Evolutionary conservation across 176 grass and related monocot genomes (phyloP).

Genomic region (Oropetium thomaeum): DNA sequence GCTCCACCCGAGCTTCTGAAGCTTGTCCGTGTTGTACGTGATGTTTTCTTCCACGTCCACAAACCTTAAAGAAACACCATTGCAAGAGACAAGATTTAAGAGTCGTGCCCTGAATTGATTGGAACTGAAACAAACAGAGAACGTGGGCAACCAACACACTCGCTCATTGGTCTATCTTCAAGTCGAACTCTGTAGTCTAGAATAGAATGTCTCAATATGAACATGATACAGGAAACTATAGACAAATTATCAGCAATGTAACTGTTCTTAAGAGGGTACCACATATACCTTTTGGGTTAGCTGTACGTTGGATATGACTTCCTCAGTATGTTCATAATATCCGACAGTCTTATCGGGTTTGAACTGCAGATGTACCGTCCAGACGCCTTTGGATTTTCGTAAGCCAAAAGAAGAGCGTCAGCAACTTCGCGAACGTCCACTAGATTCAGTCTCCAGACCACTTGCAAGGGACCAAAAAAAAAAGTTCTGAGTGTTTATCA

Average conservation of each 20-base stretch:
- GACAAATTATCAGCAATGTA: neutral
- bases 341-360: neutral
- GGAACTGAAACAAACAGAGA: neutral
- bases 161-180: too few species aligned
- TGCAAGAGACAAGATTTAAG: neutral
- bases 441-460: neutral
- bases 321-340: constrained; percentile 16
- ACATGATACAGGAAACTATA: neutral
- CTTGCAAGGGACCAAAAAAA: neutral
- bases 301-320: neutral
- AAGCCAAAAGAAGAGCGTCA: constrained; percentile 27
- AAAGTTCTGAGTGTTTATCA: neutral
- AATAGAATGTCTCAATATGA: too few species aligned
- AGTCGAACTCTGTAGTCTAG: neutral
- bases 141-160: neutral
- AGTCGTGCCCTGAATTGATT: neutral
- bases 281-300: neutral
- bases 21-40: neutral
- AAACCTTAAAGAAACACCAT: neutral
- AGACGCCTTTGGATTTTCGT: constrained; percentile 17
- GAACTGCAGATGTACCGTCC: constrained; percentile 43
- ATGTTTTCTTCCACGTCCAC: neutral
- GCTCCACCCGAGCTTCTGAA: neutral
- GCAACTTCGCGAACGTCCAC: constrained; percentile 45
- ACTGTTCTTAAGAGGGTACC: too few species aligned